Percentiles rank a stretch among this genome's conserved stretches.
phyloP scores from a whole-genome alignment of 768 basidiomycete species.

The Chalciporus chontae region DNA sequence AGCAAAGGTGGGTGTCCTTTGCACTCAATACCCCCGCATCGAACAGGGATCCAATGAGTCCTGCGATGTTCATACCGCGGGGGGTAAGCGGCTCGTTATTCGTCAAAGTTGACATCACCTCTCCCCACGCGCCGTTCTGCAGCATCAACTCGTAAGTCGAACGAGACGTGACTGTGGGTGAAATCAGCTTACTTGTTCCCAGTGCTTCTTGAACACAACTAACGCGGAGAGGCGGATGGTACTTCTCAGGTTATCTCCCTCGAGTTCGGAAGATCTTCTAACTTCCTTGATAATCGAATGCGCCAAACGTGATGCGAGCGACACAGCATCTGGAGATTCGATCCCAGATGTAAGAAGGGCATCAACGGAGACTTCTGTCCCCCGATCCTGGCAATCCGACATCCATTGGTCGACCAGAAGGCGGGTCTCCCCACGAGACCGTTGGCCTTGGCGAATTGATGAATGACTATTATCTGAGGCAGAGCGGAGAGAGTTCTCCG shows the following conservation, averaged over 20 bases:
- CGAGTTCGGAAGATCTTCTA: conserved; percentile 2
- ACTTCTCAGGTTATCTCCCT: conserved; percentile 11
- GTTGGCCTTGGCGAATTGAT: background rate
- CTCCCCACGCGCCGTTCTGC: conserved; percentile 15
- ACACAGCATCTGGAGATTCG: conserved; percentile 8
- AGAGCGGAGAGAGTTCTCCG: background rate
- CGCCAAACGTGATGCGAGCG: conserved; percentile 18
- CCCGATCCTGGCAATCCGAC: conserved; percentile 19
- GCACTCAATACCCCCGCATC: conserved; percentile 19
- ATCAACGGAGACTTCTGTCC: conserved; percentile 13
- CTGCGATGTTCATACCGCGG: conserved; percentile 27
- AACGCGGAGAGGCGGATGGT: conserved; percentile 13
- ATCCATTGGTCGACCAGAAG: conserved; percentile 16
- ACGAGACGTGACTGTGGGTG: too few species aligned
- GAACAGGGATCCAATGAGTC: conserved; percentile 33
- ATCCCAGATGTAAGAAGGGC: conserved; percentile 15
- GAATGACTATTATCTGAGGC: conserved; percentile 11
- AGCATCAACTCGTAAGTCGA: background rate
- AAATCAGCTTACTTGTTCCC: conserved; percentile 15
- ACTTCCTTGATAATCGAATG: conserved; percentile 6
- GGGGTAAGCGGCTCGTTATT: conserved; percentile 9
- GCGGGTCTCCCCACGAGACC: conserved; percentile 10
- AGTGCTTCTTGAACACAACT: conserved; percentile 12
- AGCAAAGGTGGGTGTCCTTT: conserved; percentile 29
- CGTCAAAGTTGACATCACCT: background rate